Conservation (phyloP, 441 rosid species). For the Gossypium davidsonii region DNA sequence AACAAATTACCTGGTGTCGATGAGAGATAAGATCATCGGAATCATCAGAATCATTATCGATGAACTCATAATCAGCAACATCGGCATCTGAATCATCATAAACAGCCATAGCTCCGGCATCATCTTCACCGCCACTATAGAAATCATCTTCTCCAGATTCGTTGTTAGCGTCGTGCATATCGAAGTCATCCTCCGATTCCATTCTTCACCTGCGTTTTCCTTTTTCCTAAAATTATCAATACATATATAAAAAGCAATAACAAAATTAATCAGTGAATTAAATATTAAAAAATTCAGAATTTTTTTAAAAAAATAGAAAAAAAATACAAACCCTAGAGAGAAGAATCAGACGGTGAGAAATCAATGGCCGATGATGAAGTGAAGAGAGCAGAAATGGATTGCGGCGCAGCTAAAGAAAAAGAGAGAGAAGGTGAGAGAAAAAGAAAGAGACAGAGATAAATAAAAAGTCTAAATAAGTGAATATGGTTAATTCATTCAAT, state of each 20-base stretch:
- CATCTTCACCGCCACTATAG: conserved; percentile 72
- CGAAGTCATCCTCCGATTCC: conserved; percentile 57
- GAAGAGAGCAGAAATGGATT: no score
- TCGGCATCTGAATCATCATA: conserved; percentile 39
- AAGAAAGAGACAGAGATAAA: no score
- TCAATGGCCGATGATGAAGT: no score
- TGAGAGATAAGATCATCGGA: conserved; percentile 54
- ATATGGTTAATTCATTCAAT: no score
- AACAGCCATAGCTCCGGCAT: conserved; percentile 23
- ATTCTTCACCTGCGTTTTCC: conserved; percentile 5
- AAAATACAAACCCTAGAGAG: conserved; percentile 5
- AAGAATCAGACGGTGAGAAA: background rate
- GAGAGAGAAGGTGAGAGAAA: no score
- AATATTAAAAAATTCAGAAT: background rate
- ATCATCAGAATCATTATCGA: conserved; percentile 71
- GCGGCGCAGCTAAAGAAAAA: no score
- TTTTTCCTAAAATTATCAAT: background rate
- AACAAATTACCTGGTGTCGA: conserved; percentile 53
- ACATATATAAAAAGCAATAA: background rate
- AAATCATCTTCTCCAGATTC: conserved; percentile 64
- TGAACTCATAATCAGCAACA: conserved; percentile 59
- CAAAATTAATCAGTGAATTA: background rate
- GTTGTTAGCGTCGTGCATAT: conserved; percentile 47
- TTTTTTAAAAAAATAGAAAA: no score
- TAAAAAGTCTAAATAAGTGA: no score